phyloP scores from a whole-genome alignment of 176 grass and related monocot genomes.

The Avena atlantica region DNA sequence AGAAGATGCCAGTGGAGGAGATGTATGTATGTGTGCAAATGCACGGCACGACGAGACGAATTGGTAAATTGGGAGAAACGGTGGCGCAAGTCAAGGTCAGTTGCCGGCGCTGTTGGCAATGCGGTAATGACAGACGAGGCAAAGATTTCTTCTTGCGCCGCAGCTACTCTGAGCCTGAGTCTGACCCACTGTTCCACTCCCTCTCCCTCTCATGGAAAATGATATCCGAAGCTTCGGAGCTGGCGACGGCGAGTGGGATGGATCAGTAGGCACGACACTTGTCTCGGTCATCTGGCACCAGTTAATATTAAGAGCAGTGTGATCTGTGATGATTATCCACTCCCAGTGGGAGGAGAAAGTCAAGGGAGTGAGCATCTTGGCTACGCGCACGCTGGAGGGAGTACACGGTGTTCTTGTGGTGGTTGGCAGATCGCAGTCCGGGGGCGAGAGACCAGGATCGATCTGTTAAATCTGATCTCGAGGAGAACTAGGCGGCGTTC shows the following conservation, averaged over 20 bases:
- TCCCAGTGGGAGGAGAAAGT: neutral
- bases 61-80: neutral
- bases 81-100: constrained; percentile 52
- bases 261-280: constrained; percentile 12
- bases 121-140: neutral
- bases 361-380: neutral
- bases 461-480: neutral
- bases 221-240: constrained; percentile 45
- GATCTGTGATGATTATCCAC: constrained; percentile 19
- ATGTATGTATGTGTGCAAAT: neutral
- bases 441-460: neutral
- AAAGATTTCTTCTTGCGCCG: constrained; percentile 20
- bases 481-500: neutral
- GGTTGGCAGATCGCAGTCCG: neutral
- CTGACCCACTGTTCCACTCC: neutral
- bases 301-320: neutral
- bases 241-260: neutral
- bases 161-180: neutral
- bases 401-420: neutral
- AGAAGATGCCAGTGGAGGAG: neutral
- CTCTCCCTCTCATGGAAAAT: neutral
- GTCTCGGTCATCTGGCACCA: constrained; percentile 7
- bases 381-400: neutral
- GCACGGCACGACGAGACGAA: neutral
- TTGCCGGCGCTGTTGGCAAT: neutral